These are phyloP conservation scores for Globisporangium emineosum DNA, from an alignment of 352 stramenopile species.

Conservation along the genomic window DNA sequence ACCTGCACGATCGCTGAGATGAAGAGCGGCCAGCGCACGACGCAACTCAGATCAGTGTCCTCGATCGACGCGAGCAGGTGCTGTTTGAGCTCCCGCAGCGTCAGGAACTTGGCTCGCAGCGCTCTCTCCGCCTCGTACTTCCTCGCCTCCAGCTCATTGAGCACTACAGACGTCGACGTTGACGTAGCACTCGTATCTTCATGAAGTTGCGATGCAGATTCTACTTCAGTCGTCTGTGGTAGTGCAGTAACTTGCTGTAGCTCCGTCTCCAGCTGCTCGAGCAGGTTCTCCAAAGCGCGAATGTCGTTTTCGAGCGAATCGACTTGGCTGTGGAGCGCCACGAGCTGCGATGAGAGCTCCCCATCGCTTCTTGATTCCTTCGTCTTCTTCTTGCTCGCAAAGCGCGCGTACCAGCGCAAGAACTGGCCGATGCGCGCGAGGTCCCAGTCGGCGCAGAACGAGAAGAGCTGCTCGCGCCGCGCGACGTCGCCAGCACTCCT, in stretches of 20 bases:
- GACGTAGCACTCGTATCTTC: conserved; percentile 4
- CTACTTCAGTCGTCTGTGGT: neutral
- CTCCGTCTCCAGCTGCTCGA: conserved; percentile 45
- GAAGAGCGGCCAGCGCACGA: conserved; percentile 55
- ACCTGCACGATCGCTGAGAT: conserved; percentile 50
- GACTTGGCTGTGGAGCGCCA: conserved; percentile 24
- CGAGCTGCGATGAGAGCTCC: conserved; percentile 14
- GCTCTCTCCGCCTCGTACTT: conserved; percentile 22
- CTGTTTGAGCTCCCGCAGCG: conserved; percentile 37
- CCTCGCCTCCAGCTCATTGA: conserved; percentile 22
- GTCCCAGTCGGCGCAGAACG: conserved; percentile 63
- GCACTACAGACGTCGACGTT: neutral
- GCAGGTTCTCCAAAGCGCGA: conserved; percentile 28
- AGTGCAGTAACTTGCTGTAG: neutral
- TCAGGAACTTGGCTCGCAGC: conserved; percentile 29
- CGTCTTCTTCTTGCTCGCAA: conserved; percentile 16
- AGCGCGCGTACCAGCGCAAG: conserved; percentile 56
- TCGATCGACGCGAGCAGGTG: conserved; percentile 60
- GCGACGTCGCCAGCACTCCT: conserved; percentile 40
- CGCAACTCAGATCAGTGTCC: conserved; percentile 41
- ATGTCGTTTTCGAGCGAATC: conserved; percentile 37
- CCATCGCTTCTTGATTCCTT: conserved; percentile 5
- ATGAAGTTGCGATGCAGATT: neutral
- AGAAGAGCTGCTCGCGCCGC: conserved; percentile 44
- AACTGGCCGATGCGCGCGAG: conserved; percentile 44